Percentiles rank a stretch among this genome's conserved stretches.
phyloP scores from a whole-genome alignment of 1,139 yeast species.

The Suhomyces chickasaworum region DNA sequence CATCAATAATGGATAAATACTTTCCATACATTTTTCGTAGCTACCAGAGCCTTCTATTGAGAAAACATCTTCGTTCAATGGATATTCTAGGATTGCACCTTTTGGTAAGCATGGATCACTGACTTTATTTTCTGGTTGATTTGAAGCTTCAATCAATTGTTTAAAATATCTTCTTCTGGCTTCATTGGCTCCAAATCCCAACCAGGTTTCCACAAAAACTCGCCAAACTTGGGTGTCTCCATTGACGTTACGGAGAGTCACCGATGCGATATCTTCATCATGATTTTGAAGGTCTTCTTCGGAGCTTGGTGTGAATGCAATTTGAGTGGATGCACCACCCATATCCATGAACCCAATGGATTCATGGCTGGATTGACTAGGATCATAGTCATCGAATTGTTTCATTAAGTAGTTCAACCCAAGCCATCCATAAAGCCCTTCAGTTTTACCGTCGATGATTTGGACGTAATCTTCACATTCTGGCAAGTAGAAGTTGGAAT shows the following conservation, averaged over 20 bases:
- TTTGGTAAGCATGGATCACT: constrained; percentile 74
- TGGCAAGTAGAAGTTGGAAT: constrained; percentile 51
- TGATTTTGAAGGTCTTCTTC: constrained; percentile 55
- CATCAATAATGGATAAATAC: constrained; percentile 68
- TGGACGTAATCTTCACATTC: constrained; percentile 64
- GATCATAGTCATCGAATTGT: constrained; percentile 49
- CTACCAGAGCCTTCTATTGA: constrained; percentile 65
- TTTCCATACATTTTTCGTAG: constrained; percentile 64
- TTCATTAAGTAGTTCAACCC: constrained; percentile 70
- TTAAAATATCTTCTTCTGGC: constrained; percentile 67
- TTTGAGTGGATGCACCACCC: constrained; percentile 89
- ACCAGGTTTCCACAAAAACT: constrained; percentile 79
- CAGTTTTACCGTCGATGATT: constrained; percentile 78
- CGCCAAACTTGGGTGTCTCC: constrained; percentile 68
- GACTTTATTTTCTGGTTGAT: constrained; percentile 25
- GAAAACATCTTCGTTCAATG: constrained; percentile 47
- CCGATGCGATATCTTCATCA: constrained; percentile 60
- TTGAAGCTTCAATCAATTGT: constrained; percentile 42
- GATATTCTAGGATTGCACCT: constrained; percentile 49
- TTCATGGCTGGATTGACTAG: constrained; percentile 35
- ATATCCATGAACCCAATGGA: constrained; percentile 84
- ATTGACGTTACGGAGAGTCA: constrained; percentile 57
- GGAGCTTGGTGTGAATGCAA: constrained; percentile 72
- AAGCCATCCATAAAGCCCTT: constrained; percentile 81
- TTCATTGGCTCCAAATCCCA: constrained; percentile 83